A percentile compares a stretch with the other conserved stretches of the same genome.
Evolutionary conservation across 1,284 basidiomycete genomes (phyloP).

Genomic region (Microbotryum silenes-acaulis): DNA sequence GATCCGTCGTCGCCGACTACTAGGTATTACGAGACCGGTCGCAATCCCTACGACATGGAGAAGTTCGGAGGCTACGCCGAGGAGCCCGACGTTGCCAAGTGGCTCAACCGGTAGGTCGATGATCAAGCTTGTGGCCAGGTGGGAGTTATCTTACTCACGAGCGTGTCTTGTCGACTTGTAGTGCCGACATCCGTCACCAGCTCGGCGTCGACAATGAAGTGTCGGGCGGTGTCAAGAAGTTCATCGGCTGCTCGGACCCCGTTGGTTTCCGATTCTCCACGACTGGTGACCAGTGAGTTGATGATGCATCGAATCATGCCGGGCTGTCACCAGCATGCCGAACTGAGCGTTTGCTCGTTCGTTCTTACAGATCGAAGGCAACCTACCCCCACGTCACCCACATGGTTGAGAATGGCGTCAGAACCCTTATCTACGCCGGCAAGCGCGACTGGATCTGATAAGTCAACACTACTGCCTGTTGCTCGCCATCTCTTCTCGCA

Average conservation of each 20-base stretch:
- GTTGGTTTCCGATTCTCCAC: slow-evolving; percentile 30
- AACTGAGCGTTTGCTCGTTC: too few relatives aligned
- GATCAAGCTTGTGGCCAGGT: background rate
- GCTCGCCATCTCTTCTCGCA: background rate
- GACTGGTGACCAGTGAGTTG: slow-evolving; percentile 29
- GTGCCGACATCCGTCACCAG: slow-evolving; percentile 20
- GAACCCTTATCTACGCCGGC: slow-evolving; percentile 32
- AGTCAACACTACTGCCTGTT: background rate
- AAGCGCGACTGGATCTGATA: slow-evolving; percentile 19
- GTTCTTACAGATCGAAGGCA: slow-evolving; percentile 16
- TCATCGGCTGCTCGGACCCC: slow-evolving; percentile 30
- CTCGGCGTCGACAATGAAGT: slow-evolving; percentile 33
- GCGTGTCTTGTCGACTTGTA: background rate
- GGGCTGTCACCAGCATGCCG: too few relatives aligned
- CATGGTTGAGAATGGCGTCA: slow-evolving; percentile 26
- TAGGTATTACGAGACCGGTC: slow-evolving; percentile 20
- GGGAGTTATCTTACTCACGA: background rate
- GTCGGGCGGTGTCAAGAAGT: slow-evolving; percentile 28
- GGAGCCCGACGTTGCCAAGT: slow-evolving; percentile 28
- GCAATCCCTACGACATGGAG: slow-evolving; percentile 32
- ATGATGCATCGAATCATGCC: too few relatives aligned
- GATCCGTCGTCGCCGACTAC: too few relatives aligned
- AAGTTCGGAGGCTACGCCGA: slow-evolving; percentile 33
- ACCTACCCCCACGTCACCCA: slow-evolving; percentile 26
- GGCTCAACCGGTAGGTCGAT: slow-evolving; percentile 27